Base-by-base conservation (phyloP, 2,329 filamentous ascomycete genomes). In the Cordyceps javanica region DNA sequence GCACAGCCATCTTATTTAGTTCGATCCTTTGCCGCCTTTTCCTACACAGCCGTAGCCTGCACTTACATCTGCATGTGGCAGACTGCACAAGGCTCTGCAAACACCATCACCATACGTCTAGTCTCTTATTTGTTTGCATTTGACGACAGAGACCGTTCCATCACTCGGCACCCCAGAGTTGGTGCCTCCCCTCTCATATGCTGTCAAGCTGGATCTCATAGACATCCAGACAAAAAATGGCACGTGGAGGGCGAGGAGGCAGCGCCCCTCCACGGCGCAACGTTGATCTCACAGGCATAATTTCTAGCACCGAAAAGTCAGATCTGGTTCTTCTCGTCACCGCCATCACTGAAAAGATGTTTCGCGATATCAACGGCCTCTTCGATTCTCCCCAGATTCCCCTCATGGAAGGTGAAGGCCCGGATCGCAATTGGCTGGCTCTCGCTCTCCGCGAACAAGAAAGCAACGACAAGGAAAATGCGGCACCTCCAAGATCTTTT, bases 291-390 rank as follows among this genome's bases (percentile, higher is more conserved):
- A 82, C 76, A 54, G 72, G 73, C 26, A 66, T 81, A 53, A 67
- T 85, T 38, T 78, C 70, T 21, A 46, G 68, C 5, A 70, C 74
- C 2, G 80, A 85, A 64, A 78, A 75, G 62, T 72, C 72, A 32
- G 81, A 85, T 58, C 68, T 87, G 41, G 69, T 73, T n/a, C 71
- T 73, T 3, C 73, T 87, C 13, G 69, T 82, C 58, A 73, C 67
- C 26, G 74, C 75, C 46, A 79, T 84, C 60, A 79, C 78, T 36
- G 82, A 85, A 50, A 73, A 73, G 38, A 82, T 86, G 73, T 75
- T 79, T 57, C 75, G 74, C 53, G 75, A 82, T 41, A 73, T 85
- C 59, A 72, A 68, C 60, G 73, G 75, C 53, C 74, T 76, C 59
- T 85, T 86, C 61, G 79, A 83, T 62, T 74, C 72, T 6, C 71